Conservation (phyloP, 176 grass and related monocot species). For the sorghum (Sorghum bicolor) region DNA sequence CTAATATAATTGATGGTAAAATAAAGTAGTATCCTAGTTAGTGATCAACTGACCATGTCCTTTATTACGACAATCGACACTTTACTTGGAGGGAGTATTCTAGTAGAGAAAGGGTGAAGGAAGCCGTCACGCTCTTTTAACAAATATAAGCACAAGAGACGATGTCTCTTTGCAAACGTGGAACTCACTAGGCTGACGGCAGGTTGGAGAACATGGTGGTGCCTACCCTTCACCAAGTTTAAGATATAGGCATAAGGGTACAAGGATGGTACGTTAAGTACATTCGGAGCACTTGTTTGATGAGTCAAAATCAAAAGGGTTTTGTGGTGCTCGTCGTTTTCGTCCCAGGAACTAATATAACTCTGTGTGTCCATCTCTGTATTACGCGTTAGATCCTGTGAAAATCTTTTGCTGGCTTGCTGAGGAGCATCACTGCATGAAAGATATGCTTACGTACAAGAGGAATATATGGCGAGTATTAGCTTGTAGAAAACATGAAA, state of each 20-base stretch:
- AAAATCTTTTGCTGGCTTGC: constrained; percentile 26
- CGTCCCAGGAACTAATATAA: not conserved
- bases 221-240: constrained; percentile 9
- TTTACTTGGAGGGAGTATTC: not conserved
- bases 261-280: constrained; percentile 39
- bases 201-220: constrained; percentile 22
- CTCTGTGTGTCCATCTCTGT: not conserved
- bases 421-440: not conserved
- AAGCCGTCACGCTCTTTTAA: not conserved
- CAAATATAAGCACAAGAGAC: not conserved
- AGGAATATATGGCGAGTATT: constrained; percentile 47
- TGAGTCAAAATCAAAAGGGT: not conserved
- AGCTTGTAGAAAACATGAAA: constrained; percentile 23
- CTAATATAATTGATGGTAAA: no score
- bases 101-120: not conserved
- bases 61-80: not conserved
- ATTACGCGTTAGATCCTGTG: not conserved
- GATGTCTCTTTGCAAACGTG: not conserved
- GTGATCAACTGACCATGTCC: no score
- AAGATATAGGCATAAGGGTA: constrained; percentile 21
- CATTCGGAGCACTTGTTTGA: not conserved
- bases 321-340: constrained; percentile 25
- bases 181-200: not conserved
- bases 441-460: constrained; percentile 42
- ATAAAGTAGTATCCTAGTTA: no score